Percentiles rank a stretch among this genome's conserved stretches.
These are phyloP conservation scores for Xylariaceae sp. DNA, from an alignment of 2,329 filamentous ascomycete species.

Conservation along the genomic window DNA sequence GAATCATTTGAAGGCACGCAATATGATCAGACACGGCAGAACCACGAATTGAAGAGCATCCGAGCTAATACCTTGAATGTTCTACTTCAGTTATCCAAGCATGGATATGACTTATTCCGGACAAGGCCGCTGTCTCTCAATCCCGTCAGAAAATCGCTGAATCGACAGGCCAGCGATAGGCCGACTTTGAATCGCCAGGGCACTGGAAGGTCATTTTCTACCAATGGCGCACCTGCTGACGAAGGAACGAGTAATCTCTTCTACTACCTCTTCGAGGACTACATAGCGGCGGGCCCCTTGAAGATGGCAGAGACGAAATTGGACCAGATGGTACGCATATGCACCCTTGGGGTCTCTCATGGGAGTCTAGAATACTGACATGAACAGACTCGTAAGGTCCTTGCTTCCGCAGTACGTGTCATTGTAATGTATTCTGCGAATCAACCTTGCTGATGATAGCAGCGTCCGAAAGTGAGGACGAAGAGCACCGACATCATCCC, in stretches of 20 bases:
- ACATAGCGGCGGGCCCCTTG: conserved; percentile 54
- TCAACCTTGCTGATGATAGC: conserved; percentile 1
- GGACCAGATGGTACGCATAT: conserved; percentile 40
- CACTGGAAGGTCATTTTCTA: conserved; percentile 16
- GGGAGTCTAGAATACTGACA: conserved; percentile 12
- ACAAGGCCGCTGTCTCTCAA: conserved; percentile 38
- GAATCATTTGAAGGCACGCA: conserved; percentile 23
- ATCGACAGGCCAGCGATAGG: conserved; percentile 20
- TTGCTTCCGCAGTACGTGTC: conserved; percentile 30
- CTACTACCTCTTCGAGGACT: conserved; percentile 66
- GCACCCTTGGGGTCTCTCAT: background rate
- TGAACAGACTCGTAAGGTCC: conserved; percentile 29
- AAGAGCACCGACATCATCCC: conserved; percentile 52
- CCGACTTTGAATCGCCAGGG: conserved; percentile 13
- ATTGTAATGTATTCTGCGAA: background rate
- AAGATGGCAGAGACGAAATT: conserved; percentile 42
- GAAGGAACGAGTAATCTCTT: conserved; percentile 59
- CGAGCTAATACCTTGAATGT: conserved; percentile 35
- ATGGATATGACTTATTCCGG: conserved; percentile 33
- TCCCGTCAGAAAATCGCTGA: conserved; percentile 30
- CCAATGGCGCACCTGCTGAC: conserved; percentile 20
- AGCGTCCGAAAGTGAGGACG: conserved; percentile 29
- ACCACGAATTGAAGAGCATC: conserved; percentile 30
- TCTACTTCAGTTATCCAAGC: conserved; percentile 34
- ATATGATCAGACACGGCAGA: conserved; percentile 16